Conservation (phyloP, 2,329 filamentous ascomycete species). For the Aaosphaeria pasadenensis region DNA sequence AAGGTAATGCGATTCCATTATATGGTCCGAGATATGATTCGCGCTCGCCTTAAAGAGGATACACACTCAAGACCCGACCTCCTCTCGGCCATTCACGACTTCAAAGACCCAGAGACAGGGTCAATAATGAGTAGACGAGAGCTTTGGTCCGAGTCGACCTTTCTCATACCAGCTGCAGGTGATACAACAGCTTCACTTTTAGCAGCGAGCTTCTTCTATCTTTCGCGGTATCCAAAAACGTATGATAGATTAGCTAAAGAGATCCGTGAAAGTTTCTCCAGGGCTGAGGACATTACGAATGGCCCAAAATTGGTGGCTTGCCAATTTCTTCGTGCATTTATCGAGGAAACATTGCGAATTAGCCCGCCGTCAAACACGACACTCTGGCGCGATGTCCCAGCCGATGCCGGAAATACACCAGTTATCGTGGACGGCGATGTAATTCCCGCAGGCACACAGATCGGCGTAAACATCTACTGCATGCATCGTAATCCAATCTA, state of each 20-base stretch:
- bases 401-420: constrained; percentile 1
- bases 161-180: constrained; percentile 12
- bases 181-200: constrained; percentile 31
- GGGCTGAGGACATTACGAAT: constrained; percentile 11
- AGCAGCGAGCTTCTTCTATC: constrained; percentile 30
- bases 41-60: constrained; percentile 1
- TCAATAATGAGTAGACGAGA: constrained; percentile 3
- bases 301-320: constrained; percentile 11
- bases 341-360: constrained; percentile 20
- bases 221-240: constrained; percentile 24
- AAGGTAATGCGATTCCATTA: constrained; percentile 3
- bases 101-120: constrained; percentile 38
- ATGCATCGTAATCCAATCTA: constrained; percentile 19
- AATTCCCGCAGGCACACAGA: constrained; percentile 12
- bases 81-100: constrained; percentile 36
- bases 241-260: constrained; percentile 9
- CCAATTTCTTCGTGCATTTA: constrained; percentile 13
- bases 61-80: constrained; percentile 32
- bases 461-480: constrained; percentile 15
- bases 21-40: constrained; percentile 6
- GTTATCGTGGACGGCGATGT: constrained; percentile 13
- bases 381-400: constrained; percentile 13
- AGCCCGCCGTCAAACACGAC: constrained; percentile 11
- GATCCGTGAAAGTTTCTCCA: constrained; percentile 8
- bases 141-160: constrained; percentile 11